These are phyloP conservation scores for Scopulariopsis brevicaulis DNA, from an alignment of 2,329 filamentous ascomycete genomes.

Conservation along the genomic window DNA sequence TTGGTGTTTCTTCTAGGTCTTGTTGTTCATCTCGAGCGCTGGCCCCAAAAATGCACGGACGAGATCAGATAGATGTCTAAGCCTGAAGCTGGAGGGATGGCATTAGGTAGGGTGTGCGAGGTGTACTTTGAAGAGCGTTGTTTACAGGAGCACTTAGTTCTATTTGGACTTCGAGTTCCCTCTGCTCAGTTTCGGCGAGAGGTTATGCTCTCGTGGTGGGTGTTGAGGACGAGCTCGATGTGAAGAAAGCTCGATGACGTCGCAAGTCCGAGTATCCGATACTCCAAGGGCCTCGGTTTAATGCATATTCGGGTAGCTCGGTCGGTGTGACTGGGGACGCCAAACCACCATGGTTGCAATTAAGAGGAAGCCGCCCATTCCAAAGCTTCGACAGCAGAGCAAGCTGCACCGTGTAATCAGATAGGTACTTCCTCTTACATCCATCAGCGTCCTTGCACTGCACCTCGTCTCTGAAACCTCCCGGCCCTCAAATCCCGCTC, in stretches of 20 bases:
- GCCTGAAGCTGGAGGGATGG: too few species aligned
- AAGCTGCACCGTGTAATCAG: background rate
- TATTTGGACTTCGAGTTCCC: background rate
- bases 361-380: background rate
- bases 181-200: background rate
- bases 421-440: background rate
- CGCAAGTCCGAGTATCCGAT: background rate
- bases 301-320: background rate
- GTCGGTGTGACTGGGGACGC: background rate
- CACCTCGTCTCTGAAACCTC: background rate
- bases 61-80: too few species aligned
- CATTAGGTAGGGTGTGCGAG: too few species aligned
- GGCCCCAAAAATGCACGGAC: background rate
- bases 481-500: background rate
- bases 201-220: too few species aligned
- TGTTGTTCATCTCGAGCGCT: background rate
- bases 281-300: background rate
- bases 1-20: background rate
- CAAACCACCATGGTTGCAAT: background rate
- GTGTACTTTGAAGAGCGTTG: background rate
- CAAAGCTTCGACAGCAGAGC: background rate
- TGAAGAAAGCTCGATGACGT: background rate
- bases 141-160: background rate
- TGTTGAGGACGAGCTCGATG: background rate
- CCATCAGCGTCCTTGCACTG: background rate